A percentile compares a stretch with the other conserved stretches of the same genome.
Conservation (phyloP, 2,329 filamentous ascomycete genomes). For the Paramyrothecium roridum region DNA sequence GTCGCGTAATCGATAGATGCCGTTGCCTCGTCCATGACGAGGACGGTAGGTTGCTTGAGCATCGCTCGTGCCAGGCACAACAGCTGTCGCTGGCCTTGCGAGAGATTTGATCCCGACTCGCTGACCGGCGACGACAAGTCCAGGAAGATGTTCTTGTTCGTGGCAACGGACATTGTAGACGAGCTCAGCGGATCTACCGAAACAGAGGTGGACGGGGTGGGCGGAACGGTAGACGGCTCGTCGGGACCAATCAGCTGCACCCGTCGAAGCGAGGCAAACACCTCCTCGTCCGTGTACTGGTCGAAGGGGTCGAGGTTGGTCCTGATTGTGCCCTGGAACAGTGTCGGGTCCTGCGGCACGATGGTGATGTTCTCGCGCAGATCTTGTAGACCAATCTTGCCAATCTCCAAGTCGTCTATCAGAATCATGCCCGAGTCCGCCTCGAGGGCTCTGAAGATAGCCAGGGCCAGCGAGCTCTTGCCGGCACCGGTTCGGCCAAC, state of each 20-base stretch:
- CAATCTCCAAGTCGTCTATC: slow-evolving; percentile 89
- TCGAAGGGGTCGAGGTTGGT: slow-evolving; percentile 92
- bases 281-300: slow-evolving; percentile 83
- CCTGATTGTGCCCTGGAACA: slow-evolving; percentile 89
- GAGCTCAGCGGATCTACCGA: slow-evolving; percentile 14
- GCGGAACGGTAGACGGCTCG: slow-evolving; percentile 33
- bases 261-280: slow-evolving; percentile 80
- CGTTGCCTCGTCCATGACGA: slow-evolving; percentile 99
- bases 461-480: slow-evolving; percentile 91
- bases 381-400: slow-evolving; percentile 86
- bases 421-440: slow-evolving; percentile 86
- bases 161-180: slow-evolving; percentile 36
- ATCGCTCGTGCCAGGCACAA: slow-evolving; percentile 90
- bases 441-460: slow-evolving; percentile 90
- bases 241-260: slow-evolving; percentile 79
- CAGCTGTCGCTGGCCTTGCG: slow-evolving; percentile 92
- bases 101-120: slow-evolving; percentile 91
- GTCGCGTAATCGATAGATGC: slow-evolving; percentile 97
- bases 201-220: slow-evolving; percentile 16
- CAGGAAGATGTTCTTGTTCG: slow-evolving; percentile 93
- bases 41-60: slow-evolving; percentile 83
- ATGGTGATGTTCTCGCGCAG: slow-evolving; percentile 93
- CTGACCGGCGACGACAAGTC: slow-evolving; percentile 80
- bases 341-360: slow-evolving; percentile 92
- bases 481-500: slow-evolving; percentile 94